phyloP scores from a whole-genome alignment of 768 basidiomycete species.

The Suillus subaureus region DNA sequence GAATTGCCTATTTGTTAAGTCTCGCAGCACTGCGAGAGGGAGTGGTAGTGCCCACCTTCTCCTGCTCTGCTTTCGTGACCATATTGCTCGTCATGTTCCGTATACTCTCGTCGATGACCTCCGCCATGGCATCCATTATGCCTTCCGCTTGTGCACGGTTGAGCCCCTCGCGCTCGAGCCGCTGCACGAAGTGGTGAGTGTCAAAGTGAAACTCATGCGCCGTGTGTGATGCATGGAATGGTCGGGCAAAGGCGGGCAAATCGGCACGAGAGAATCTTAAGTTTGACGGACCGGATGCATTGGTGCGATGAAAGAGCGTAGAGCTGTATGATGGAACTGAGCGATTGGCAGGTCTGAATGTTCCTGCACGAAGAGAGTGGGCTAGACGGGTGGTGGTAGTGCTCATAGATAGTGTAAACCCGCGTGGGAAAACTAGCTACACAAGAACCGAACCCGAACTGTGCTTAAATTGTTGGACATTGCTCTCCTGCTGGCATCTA shows the following conservation, averaged over 20 bases:
- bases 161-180: slow-evolving; percentile 86
- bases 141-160: slow-evolving; percentile 93
- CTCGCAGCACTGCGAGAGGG: neutral
- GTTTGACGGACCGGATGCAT: neutral
- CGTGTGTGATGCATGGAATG: slow-evolving; percentile 33
- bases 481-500: neutral
- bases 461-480: neutral
- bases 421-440: slow-evolving; percentile 20
- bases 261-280: neutral
- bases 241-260: slow-evolving; percentile 11
- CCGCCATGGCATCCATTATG: slow-evolving; percentile 95
- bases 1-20: neutral
- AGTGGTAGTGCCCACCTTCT: slow-evolving; percentile 65
- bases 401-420: slow-evolving; percentile 17
- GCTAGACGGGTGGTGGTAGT: slow-evolving; percentile 14
- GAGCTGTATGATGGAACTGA: slow-evolving; percentile 11
- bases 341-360: slow-evolving; percentile 8
- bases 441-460: neutral
- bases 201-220: slow-evolving; percentile 81
- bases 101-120: slow-evolving; percentile 96
- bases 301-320: neutral
- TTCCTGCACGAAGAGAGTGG: slow-evolving; percentile 1
- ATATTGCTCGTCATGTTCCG: slow-evolving; percentile 95
- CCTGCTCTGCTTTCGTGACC: slow-evolving; percentile 95
- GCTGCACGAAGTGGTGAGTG: slow-evolving; percentile 92